Conservation (phyloP, 2,329 filamentous ascomycete species). For the Fusarium sterilihyphosum region DNA sequence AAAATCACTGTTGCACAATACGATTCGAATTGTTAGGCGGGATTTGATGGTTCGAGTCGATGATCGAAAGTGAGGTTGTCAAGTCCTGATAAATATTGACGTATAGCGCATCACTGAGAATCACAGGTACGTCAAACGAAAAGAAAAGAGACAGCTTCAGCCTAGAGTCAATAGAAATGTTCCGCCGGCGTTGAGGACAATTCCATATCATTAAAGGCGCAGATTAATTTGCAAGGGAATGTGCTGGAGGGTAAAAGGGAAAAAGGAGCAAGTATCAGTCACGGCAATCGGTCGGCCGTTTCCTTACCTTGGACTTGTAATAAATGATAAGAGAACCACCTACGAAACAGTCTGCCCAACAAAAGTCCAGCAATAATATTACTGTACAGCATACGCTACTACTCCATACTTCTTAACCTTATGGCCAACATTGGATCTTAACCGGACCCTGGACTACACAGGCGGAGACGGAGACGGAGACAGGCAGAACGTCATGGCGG, state of each 20-base stretch:
- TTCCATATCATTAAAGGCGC: constrained; percentile 26
- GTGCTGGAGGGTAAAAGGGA: constrained; percentile 5
- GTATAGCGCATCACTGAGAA: constrained; percentile 23
- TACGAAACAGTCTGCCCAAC: constrained; percentile 24
- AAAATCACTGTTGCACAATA: constrained; percentile 21
- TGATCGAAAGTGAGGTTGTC: constrained; percentile 1
- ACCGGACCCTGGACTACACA: constrained; percentile 25
- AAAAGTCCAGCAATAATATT: constrained; percentile 20
- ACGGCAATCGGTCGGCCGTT: constrained; percentile 26
- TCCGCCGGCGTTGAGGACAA: background rate
- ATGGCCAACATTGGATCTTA: constrained; percentile 25
- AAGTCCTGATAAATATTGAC: constrained; percentile 6
- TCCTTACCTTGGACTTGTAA: constrained; percentile 14
- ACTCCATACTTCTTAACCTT: constrained; percentile 30
- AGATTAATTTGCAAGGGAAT: constrained; percentile 4
- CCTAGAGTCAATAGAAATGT: background rate
- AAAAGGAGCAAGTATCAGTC: constrained; percentile 8
- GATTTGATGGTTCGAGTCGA: constrained; percentile 7
- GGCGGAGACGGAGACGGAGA: constrained; percentile 20
- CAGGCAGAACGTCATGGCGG: constrained; percentile 32
- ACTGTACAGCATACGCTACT: constrained; percentile 22
- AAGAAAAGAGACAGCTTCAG: background rate
- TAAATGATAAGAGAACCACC: constrained; percentile 34
- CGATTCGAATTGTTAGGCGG: background rate
- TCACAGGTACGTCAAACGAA: background rate